Conservation (phyloP, 2,329 filamentous ascomycete species). For the Aphanocladium album region DNA sequence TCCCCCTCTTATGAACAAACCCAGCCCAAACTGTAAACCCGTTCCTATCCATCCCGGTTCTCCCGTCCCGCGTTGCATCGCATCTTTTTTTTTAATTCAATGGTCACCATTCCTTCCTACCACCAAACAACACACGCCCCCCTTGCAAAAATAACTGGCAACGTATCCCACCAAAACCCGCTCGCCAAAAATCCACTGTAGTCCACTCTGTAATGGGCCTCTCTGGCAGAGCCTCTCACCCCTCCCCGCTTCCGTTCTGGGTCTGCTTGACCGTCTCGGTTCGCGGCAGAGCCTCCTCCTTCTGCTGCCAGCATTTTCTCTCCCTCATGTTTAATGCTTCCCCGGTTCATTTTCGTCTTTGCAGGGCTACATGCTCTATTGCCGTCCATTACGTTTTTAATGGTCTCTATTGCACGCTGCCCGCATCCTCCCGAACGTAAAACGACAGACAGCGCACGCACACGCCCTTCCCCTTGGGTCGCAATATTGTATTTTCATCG, state of each 20-base stretch:
- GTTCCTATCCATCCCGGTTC: constrained; percentile 8
- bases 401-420: background rate
- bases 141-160: background rate
- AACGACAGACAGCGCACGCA: too few species aligned
- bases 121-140: background rate
- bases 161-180: background rate
- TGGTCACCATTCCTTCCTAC: background rate
- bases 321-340: background rate
- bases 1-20: background rate
- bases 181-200: background rate
- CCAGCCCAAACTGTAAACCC: background rate
- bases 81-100: background rate
- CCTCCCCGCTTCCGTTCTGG: background rate
- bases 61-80: constrained; percentile 2
- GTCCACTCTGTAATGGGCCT: background rate
- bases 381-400: constrained; percentile 4
- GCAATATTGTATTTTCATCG: too few species aligned
- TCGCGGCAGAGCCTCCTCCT: constrained; percentile 5
- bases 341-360: constrained; percentile 11
- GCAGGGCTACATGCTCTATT: background rate
- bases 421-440: constrained; percentile 1
- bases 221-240: background rate
- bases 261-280: constrained; percentile 6
- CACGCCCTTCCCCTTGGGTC: too few species aligned
- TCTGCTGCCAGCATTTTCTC: background rate